phyloP scores from a whole-genome alignment of 176 grass and related monocot species.

The Bolboschoenus planiculmis region DNA sequence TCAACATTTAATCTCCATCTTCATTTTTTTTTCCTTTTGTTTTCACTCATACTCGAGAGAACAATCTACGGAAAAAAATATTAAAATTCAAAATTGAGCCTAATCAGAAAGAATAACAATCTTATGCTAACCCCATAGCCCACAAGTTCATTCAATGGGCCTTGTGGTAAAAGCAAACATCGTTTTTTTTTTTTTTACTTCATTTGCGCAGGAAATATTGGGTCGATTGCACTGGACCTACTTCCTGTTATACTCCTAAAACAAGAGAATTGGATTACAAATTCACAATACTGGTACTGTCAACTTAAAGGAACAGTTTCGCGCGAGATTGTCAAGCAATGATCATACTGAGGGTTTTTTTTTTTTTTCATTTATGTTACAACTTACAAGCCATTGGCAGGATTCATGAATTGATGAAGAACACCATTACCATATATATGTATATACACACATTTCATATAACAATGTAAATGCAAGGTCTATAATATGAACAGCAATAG shows the following conservation, averaged over 20 bases:
- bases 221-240: neutral
- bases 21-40: neutral
- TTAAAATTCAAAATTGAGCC: neutral
- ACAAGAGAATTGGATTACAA: too few species aligned
- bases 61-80: neutral
- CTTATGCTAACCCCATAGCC: neutral
- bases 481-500: neutral
- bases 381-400: neutral
- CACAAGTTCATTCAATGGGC: neutral
- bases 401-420: neutral
- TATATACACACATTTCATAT: neutral
- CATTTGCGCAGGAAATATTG: neutral
- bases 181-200: neutral
- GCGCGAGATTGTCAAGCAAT: neutral
- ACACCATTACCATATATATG: neutral
- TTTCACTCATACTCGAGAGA: too few species aligned
- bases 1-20: too few species aligned
- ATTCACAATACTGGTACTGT: too few species aligned
- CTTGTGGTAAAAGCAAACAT: neutral
- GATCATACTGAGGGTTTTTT: neutral
- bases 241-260: too few species aligned
- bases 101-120: neutral
- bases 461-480: too few species aligned
- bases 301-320: neutral
- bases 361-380: neutral